Evolutionary conservation across 768 basidiomycete genomes (phyloP), one percentile per base, ranked within the genome.

Genomic region (Tricholoma matsutake): DNA sequence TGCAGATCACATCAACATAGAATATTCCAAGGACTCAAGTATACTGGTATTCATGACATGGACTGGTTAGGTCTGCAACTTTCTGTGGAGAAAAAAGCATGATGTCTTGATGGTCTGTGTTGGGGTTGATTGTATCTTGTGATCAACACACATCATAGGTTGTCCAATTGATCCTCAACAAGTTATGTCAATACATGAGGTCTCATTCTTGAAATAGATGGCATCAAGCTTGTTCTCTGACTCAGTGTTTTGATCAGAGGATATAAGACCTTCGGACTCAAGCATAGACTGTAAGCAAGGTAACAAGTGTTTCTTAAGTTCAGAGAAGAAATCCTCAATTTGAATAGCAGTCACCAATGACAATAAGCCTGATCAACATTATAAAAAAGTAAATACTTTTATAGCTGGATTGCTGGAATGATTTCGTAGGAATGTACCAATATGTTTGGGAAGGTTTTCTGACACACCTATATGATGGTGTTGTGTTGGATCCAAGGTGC

Each of bases 91-190:
- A 65, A 4, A 65, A 57, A 2, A 75, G 56, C 69, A 78, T 78
- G 22, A 84, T 58, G 32, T 82, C 68, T 1, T 69, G 47, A 11
- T 78, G 74, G 10, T 34, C 49, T 0, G 68, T 75, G 0, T 62
- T 47, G 0, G 77, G 73, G 52, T 81, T 81, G 54, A 84, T 63
- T 0, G 68, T 64, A 61, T 84, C 82, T 58, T 80, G 78, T 8
- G 68, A 67, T 0, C 76, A 71, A 2, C 73, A 71, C 20, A 79
- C 60, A 64, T 82, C 75, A 61, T 80, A 82, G 0, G 76, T 78
- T 0, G 77, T 78, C 59, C 76, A 80, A 62, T 78, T 78, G 49
- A 81, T 49, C 0, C 72, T 70, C 1, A 80, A 11, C 4, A 49
- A 28, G 14, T 7, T n/a, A 32, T 58, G 43, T 9, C 9, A 7